Evolutionary conservation across 306 rosid genomes (phyloP).

Genomic region (Cercis canadensis): DNA sequence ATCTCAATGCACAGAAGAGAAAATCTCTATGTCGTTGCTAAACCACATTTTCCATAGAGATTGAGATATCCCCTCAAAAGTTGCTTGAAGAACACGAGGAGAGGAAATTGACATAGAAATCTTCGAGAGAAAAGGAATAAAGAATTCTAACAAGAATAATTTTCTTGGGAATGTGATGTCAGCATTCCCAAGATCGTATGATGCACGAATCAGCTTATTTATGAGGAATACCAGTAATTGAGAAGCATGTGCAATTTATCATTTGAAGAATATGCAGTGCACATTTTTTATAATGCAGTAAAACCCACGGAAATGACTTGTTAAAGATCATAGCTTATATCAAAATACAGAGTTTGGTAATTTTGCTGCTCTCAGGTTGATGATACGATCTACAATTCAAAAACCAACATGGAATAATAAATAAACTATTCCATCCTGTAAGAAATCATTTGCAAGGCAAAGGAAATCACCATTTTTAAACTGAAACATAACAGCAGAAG

Average conservation of each 20-base stretch:
- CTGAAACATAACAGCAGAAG: no score
- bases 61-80: neutral
- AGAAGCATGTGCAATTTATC: conserved; percentile 16
- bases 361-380: no score
- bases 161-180: neutral
- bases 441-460: neutral
- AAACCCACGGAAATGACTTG: neutral
- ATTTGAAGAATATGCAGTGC: neutral
- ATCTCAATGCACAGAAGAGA: conserved; percentile 70
- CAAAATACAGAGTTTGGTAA: no score
- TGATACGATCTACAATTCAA: no score
- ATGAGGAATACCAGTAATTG: neutral
- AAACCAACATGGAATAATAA: no score
- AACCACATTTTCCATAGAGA: conserved; percentile 45
- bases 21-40: conserved; percentile 52
- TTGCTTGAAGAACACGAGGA: conserved; percentile 16
- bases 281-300: no score
- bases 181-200: neutral
- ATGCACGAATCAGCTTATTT: neutral
- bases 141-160: neutral
- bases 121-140: neutral
- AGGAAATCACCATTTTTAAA: neutral
- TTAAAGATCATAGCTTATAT: no score
- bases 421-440: no score
- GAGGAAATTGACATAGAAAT: neutral